These are phyloP conservation scores for Dictyostelium capitatum DNA, from an alignment of 78 protist species.

Conservation along the genomic window DNA sequence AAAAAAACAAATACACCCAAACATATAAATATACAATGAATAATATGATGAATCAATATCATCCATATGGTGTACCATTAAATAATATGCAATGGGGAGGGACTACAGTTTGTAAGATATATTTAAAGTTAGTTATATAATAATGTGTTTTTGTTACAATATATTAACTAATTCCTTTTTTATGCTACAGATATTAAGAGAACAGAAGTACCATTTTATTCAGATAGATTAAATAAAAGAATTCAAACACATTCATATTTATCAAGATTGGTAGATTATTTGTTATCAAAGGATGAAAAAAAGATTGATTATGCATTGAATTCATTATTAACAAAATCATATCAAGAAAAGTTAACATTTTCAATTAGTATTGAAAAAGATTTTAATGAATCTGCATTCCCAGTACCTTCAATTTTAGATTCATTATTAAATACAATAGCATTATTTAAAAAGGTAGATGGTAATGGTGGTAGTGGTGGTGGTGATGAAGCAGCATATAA, in stretches of 20 bases:
- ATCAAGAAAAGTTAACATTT: slow-evolving; percentile 51
- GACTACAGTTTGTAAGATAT: not conserved
- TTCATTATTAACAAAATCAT: slow-evolving; percentile 29
- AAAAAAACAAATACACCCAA: too few species aligned
- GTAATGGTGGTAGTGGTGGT: not conserved
- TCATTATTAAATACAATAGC: slow-evolving; percentile 3
- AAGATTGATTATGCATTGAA: slow-evolving; percentile 23
- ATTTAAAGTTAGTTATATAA: too few species aligned
- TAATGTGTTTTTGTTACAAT: too few species aligned
- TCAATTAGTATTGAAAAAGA: slow-evolving; percentile 6
- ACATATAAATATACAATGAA: too few species aligned
- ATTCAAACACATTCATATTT: slow-evolving; percentile 3
- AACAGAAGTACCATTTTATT: slow-evolving; percentile 78
- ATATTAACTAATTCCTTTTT: not conserved
- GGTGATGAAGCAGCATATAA: not conserved
- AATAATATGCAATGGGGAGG: not conserved
- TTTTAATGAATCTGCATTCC: not conserved
- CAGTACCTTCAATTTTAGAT: slow-evolving; percentile 20
- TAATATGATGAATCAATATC: not conserved
- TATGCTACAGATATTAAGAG: slow-evolving; percentile 37
- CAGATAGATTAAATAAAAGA: slow-evolving; percentile 60
- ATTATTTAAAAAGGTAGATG: not conserved
- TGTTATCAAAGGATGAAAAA: slow-evolving; percentile 6
- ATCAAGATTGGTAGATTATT: slow-evolving; percentile 27
- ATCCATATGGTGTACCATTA: not conserved